Percentiles rank a stretch among this genome's conserved stretches.
phyloP scores from a whole-genome alignment of 176 grass and related monocot species.

The Musa troglodytarum region DNA sequence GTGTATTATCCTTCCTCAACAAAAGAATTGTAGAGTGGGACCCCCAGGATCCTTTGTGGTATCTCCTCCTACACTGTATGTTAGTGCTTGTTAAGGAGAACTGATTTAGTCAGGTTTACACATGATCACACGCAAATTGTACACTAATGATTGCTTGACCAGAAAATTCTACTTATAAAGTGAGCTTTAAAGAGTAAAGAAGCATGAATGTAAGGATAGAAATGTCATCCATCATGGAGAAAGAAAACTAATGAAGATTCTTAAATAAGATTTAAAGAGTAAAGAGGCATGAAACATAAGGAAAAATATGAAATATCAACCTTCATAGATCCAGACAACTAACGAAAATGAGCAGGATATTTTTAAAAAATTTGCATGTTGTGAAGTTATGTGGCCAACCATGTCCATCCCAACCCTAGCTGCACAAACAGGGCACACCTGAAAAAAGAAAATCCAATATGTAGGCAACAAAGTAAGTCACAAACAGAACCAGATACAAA shows the following conservation, averaged over 20 bases:
- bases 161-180: not conserved
- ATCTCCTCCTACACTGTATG: not conserved
- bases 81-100: conserved; percentile 2
- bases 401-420: conserved; percentile 11
- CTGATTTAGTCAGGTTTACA: not conserved
- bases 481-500: not conserved
- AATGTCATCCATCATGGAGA: not conserved
- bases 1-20: not conserved
- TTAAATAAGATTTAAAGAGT: not conserved
- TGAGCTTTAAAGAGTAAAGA: not conserved
- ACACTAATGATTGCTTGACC: not conserved
- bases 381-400: conserved; percentile 7
- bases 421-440: conserved; percentile 23
- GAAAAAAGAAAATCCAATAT: not conserved
- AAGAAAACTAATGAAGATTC: not conserved
- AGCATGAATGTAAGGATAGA: too few species aligned
- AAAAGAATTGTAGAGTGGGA: not conserved
- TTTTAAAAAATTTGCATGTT: conserved; percentile 15
- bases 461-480: not conserved
- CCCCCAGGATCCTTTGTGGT: not conserved
- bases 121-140: not conserved
- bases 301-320: not conserved
- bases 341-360: conserved; percentile 13
- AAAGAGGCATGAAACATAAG: not conserved
- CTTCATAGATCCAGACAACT: not conserved